A percentile compares a stretch with the other conserved stretches of the same genome.
Conservation (phyloP, 768 basidiomycete genomes). For the Symmetrospora coprosmae region DNA sequence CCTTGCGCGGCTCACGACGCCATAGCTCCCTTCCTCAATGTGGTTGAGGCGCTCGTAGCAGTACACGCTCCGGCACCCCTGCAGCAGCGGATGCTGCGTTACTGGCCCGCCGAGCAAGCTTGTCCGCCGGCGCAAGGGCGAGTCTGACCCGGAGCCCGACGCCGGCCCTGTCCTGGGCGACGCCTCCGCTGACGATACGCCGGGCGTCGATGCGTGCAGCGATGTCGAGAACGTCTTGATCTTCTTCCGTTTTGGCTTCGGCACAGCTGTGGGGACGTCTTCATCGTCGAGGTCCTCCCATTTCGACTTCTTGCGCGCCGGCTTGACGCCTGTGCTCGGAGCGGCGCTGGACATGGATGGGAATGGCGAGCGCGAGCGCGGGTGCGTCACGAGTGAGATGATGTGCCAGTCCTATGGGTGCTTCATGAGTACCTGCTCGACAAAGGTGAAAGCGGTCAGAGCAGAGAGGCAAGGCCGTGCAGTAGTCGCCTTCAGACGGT, state of each 20-base stretch:
- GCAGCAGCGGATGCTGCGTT: conserved; percentile 58
- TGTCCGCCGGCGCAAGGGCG: not conserved
- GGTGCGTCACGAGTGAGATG: too few species aligned
- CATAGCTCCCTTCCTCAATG: conserved; percentile 97
- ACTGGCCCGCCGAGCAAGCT: not conserved
- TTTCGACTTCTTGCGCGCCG: conserved; percentile 25
- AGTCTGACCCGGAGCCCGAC: too few species aligned
- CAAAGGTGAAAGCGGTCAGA: too few species aligned
- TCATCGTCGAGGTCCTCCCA: conserved; percentile 25
- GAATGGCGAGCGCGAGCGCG: too few species aligned
- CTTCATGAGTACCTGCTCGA: too few species aligned
- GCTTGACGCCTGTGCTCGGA: too few species aligned
- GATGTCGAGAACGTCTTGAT: conserved; percentile 4
- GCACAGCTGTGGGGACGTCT: conserved; percentile 1
- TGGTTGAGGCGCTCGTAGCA: conserved; percentile 87
- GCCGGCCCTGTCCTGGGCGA: not conserved
- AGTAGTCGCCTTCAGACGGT: too few species aligned
- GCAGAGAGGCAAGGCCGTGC: too few species aligned
- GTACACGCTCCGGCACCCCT: conserved; percentile 82
- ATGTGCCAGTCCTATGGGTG: too few species aligned
- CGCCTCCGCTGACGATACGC: not conserved
- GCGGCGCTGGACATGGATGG: too few species aligned
- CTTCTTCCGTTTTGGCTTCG: conserved; percentile 23
- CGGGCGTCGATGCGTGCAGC: conserved; percentile 16
- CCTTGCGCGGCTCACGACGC: conserved; percentile 87